phyloP scores from a whole-genome alignment of 2,329 filamentous ascomycete genomes.

The Ophiostoma himal-ulmi region DNA sequence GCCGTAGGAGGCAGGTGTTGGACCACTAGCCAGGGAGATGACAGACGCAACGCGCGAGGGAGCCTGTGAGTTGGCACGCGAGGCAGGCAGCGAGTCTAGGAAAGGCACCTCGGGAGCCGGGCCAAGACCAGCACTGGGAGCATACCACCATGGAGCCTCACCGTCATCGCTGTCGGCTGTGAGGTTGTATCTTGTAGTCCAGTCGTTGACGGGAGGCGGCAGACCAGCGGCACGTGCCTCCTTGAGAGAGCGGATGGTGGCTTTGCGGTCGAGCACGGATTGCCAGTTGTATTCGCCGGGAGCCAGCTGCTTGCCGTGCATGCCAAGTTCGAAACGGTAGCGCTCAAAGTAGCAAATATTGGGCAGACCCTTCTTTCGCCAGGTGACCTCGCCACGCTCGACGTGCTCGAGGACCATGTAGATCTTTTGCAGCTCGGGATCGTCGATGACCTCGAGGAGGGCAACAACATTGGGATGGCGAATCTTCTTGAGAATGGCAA shows the following conservation, averaged over 20 bases:
- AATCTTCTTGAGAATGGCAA: conserved; percentile 97
- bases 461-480: conserved; percentile 96
- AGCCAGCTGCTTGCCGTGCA: conserved; percentile 52
- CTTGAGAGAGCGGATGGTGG: conserved; percentile 52
- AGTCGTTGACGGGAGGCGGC: conserved; percentile 57
- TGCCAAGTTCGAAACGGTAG: conserved; percentile 68
- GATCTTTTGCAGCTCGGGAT: conserved; percentile 92
- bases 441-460: conserved; percentile 93
- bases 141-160: conserved; percentile 37
- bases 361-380: conserved; percentile 81
- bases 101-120: conserved; percentile 13
- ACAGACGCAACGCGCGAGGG: conserved; percentile 45
- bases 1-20: conserved; percentile 33
- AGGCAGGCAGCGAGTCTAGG: conserved; percentile 34
- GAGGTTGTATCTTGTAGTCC: conserved; percentile 78
- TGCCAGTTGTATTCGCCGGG: conserved; percentile 57
- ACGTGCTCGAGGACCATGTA: conserved; percentile 97
- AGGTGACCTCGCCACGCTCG: conserved; percentile 86
- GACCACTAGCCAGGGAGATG: conserved; percentile 36
- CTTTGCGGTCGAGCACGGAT: conserved; percentile 53
- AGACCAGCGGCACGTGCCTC: conserved; percentile 45
- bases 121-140: conserved; percentile 17
- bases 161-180: conserved; percentile 44
- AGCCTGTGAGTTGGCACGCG: conserved; percentile 39
- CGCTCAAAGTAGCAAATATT: conserved; percentile 81